These are phyloP conservation scores for Eucalyptus brandiana DNA, from an alignment of 345 rosid genomes.

Conservation along the genomic window DNA sequence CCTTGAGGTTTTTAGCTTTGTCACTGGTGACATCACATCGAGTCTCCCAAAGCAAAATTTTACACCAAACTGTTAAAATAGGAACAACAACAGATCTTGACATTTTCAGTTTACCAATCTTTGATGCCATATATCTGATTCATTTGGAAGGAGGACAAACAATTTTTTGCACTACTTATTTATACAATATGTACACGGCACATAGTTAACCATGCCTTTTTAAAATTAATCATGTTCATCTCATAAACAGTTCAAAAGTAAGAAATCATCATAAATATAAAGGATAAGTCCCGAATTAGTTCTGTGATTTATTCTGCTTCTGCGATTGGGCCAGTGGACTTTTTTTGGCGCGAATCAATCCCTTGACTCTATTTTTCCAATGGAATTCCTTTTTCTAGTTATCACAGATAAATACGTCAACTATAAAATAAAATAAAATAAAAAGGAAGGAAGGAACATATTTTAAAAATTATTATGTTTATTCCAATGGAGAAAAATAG, in stretches of 20 bases:
- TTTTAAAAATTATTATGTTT: background rate
- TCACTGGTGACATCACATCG: background rate
- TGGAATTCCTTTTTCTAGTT: background rate
- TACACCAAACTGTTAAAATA: background rate
- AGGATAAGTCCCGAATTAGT: background rate
- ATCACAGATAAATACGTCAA: background rate
- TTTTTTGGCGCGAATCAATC: background rate
- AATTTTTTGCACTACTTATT: background rate
- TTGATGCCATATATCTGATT: background rate
- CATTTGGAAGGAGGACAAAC: background rate
- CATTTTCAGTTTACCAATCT: background rate
- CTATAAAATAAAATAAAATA: background rate
- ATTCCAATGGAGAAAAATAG: background rate
- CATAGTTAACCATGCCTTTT: background rate
- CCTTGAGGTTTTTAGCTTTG: background rate
- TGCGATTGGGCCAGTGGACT: background rate
- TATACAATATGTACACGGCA: background rate
- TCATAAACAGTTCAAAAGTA: background rate
- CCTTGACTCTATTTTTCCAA: background rate
- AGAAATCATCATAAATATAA: background rate
- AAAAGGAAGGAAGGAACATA: background rate
- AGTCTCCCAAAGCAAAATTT: background rate
- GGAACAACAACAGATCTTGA: background rate
- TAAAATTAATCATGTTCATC: background rate
- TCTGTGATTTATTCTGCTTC: background rate